Base-by-base conservation (phyloP, 2,329 filamentous ascomycete species). In the Fusarium sp. region DNA sequence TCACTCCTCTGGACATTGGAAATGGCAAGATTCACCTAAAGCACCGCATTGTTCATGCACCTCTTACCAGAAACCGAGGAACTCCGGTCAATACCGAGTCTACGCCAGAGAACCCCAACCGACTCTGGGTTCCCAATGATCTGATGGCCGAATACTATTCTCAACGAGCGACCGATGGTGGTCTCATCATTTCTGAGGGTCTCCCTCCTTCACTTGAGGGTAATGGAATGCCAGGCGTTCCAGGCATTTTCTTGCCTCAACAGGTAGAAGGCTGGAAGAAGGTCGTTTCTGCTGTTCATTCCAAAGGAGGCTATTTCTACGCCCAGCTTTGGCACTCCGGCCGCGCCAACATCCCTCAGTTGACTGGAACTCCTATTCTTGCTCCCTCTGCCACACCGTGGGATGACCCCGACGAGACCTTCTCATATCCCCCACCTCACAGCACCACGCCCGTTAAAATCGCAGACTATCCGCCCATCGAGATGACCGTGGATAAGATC, bases 261-360 rank as follows among this genome's bases (percentile, higher is more conserved):
- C 90, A 92, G 72, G 83, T 88, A 50, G 83, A 84, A 1, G 87
- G 84, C 0, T 93, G 91, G 91, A 87, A 85, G 19, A 82, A 84
- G 62, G 82, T 93, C 33, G 89, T 88, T 4, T 86, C 89, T 53
- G 88, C 86, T 3, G 90, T 93, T 3, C 91, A 93, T 80, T 84
- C 84, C 33, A 88, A 89, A 72, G 89, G 89, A 46, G 86, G 85
- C 43, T 88, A 85, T 75, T 89, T 92, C 68, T 92, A 87, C 79
- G 79, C 86, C n/a, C 91, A 93, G 79, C 83, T 93, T 1, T 92
- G 83, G 83, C 79, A 81, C 18, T 80, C 83, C 1, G 84, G 84
- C 0, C 83, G 84, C 0, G 78, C 78, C 28, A 83, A 82, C 7
- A 70, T 87, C 75, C 70, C 80, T 0, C 81, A 82, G 2, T 64